Base-by-base conservation (phyloP, 2,329 filamentous ascomycete species). In the Pseudogymnoascus sp. region DNA sequence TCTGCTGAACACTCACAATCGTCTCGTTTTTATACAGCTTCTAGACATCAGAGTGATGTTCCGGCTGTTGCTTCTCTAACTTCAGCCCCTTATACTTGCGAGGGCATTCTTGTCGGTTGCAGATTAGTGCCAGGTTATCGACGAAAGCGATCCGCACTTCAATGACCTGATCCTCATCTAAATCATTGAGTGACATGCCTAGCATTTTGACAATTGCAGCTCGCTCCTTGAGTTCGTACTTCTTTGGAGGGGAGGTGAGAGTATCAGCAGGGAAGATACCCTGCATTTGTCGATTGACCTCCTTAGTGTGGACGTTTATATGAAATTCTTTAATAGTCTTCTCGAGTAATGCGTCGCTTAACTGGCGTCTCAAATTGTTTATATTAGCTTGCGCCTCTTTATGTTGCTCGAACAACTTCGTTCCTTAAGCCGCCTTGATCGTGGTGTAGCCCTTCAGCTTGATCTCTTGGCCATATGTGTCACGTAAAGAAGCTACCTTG, bases 181-280 rank as follows among this genome's bases (percentile, higher is more conserved):
- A 66, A 31, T 64, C 36, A 64, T 71, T 51, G 16, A 67, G 64
- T 31, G 63, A 65, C 61, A 67, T 16, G 61, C 69, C 70, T 63
- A 71, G 68, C 57, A 70, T 48, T 62, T 64, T 63, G 34, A 67
- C 65, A 13, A 70, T 65, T 54, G 48, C 65, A 23, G 64, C 68
- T 66, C 65, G 68, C 68, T 72, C 66, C 51, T 65, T 28, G 31
- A 71, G 67, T 65, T 72, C 60, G 61, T 72, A 72, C 62, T 68
- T 60, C 63, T 68, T 65, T 19, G 63, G 65, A n/a, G 66, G 61
- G 28, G 63, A 65, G 19, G 63, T 66, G 41, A 72, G 64, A n/a
- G 69, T 65, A 41, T 28, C 6, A 31, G 63, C 37, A 34, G 69
- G 68, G 41, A 43, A 64, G 36, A 70, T 69, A 10, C 68, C 68